Evolutionary conservation across 2,329 filamentous ascomycete genomes (phyloP).

Genomic region (Blastomyces gilchristii): DNA sequence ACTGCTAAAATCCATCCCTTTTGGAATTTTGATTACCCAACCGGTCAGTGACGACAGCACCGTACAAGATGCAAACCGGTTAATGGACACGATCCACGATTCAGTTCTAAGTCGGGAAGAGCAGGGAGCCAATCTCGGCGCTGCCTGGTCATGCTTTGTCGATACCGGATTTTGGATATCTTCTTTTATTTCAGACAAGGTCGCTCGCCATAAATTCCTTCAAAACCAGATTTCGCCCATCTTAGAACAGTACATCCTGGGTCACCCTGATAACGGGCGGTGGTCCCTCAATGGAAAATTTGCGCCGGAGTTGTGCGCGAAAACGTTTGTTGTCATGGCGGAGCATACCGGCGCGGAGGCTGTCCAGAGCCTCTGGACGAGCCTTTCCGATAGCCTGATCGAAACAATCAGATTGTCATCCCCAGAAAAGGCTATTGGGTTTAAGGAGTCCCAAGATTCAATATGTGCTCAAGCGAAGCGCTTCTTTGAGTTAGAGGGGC

Average conservation of each 20-base stretch:
- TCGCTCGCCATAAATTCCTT: slow-evolving; percentile 39
- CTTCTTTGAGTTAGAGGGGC: slow-evolving; percentile 51
- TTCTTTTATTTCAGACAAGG: slow-evolving; percentile 36
- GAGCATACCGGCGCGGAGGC: slow-evolving; percentile 38
- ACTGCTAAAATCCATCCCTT: slow-evolving; percentile 50
- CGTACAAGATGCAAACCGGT: slow-evolving; percentile 45
- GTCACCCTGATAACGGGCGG: slow-evolving; percentile 34
- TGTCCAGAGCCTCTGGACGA: slow-evolving; percentile 51
- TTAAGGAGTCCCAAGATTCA: slow-evolving; percentile 58
- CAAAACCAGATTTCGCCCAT: slow-evolving; percentile 43
- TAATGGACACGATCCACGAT: slow-evolving; percentile 57
- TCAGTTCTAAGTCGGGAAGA: slow-evolving; percentile 70
- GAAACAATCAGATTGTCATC: slow-evolving; percentile 61
- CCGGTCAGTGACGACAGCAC: slow-evolving; percentile 19
- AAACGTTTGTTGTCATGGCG: slow-evolving; percentile 30
- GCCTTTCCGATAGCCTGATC: slow-evolving; percentile 52
- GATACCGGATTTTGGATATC: slow-evolving; percentile 49
- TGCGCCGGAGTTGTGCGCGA: slow-evolving; percentile 29
- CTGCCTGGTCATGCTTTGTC: slow-evolving; percentile 69
- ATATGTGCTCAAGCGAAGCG: slow-evolving; percentile 57
- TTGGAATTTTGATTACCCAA: slow-evolving; percentile 33
- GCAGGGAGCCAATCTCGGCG: slow-evolving; percentile 53
- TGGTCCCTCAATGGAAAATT: slow-evolving; percentile 42
- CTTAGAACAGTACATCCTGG: slow-evolving; percentile 44
- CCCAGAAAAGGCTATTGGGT: slow-evolving; percentile 72